These are phyloP conservation scores for Schizochytrium sp. DNA, from an alignment of 108 stramenopile genomes.

Conservation along the genomic window DNA sequence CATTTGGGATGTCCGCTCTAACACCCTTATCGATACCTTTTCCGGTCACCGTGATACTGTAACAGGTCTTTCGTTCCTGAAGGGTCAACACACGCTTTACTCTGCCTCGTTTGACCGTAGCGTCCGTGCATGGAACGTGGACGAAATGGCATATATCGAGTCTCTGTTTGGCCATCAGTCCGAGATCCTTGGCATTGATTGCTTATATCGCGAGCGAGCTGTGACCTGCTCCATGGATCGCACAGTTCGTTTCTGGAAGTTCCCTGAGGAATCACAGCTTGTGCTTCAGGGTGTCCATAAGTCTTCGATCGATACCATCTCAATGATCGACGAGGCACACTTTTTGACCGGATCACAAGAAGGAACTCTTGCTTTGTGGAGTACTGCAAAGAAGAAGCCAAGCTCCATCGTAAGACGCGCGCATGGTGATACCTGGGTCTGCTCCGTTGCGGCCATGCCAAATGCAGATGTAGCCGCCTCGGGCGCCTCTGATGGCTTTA, in stretches of 20 bases:
- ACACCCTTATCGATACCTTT: constrained; percentile 77
- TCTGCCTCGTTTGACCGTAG: constrained; percentile 92
- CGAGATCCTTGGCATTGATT: constrained; percentile 85
- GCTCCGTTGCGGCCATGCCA: constrained; percentile 53
- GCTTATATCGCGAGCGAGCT: constrained; percentile 79
- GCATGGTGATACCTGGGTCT: constrained; percentile 59
- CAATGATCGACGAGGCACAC: constrained; percentile 87
- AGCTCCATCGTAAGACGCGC: constrained; percentile 68
- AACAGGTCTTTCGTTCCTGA: constrained; percentile 81
- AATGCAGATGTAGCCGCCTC: constrained; percentile 59
- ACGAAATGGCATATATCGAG: constrained; percentile 79
- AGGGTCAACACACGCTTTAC: constrained; percentile 86
- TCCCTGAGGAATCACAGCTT: constrained; percentile 94
- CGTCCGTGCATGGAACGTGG: constrained; percentile 73
- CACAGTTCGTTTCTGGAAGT: constrained; percentile 95
- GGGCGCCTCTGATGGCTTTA: constrained; percentile 37
- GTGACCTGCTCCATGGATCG: constrained; percentile 88
- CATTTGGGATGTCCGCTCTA: constrained; percentile 85
- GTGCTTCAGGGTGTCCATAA: constrained; percentile 81
- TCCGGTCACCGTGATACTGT: constrained; percentile 85
- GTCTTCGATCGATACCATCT: constrained; percentile 81
- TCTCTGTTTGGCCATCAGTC: constrained; percentile 98
- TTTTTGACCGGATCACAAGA: constrained; percentile 93
- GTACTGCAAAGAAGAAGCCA: constrained; percentile 91
- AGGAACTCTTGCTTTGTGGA: constrained; percentile 90